These are phyloP conservation scores for Phalaenopsis hybrid DNA, from an alignment of 116 monocot genomes.

Conservation along the genomic window DNA sequence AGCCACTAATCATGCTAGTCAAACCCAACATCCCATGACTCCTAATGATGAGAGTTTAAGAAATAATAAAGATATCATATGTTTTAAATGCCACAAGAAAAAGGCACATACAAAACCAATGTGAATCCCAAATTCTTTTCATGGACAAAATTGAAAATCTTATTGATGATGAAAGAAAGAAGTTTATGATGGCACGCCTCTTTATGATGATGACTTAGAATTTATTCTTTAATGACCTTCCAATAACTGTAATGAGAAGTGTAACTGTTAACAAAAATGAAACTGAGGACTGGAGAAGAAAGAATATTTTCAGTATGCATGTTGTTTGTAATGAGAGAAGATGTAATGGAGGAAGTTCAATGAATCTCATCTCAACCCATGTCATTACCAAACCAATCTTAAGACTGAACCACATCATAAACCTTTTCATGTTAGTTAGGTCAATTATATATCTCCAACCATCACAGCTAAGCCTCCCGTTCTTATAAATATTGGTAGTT, in stretches of 20 bases:
- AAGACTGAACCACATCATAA: background rate
- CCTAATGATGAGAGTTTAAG: background rate
- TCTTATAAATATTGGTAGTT: background rate
- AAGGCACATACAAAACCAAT: background rate
- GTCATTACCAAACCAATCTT: background rate
- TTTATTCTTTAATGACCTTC: too few relatives aligned
- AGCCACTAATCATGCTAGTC: background rate
- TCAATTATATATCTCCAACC: background rate
- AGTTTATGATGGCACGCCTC: too few relatives aligned
- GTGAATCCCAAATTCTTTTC: background rate
- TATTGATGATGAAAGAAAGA: too few relatives aligned
- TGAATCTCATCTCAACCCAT: background rate
- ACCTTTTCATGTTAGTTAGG: background rate
- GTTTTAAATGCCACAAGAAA: background rate
- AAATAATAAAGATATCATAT: background rate
- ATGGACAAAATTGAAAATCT: background rate
- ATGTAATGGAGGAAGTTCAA: background rate
- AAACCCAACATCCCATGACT: background rate
- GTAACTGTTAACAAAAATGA: too few relatives aligned
- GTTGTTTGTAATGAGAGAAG: too few relatives aligned
- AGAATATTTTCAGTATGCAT: too few relatives aligned
- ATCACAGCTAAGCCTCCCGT: background rate
- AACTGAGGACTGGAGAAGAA: too few relatives aligned
- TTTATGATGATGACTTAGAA: too few relatives aligned
- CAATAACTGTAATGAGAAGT: too few relatives aligned